phyloP scores from a whole-genome alignment of 306 rosid genomes.

The Luffa acutangula region DNA sequence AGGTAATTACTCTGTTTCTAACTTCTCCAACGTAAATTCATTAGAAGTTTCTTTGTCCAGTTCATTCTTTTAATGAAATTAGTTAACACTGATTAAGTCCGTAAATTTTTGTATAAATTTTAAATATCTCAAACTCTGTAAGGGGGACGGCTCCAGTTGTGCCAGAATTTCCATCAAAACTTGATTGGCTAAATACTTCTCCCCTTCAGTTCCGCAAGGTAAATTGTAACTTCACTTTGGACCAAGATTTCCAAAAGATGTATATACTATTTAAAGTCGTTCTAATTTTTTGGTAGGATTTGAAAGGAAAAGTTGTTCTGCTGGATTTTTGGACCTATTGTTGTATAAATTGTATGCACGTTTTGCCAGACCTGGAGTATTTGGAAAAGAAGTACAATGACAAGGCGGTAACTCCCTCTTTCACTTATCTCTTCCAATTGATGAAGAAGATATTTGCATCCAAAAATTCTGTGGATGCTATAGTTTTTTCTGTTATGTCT shows the following conservation, averaged over 20 bases:
- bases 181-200: constrained; percentile 88
- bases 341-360: constrained; percentile 96
- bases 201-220: constrained; percentile 85
- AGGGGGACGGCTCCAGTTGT: constrained; percentile 63
- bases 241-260: not conserved
- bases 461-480: not conserved
- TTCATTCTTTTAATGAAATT: not conserved
- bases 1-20: constrained; percentile 37
- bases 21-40: constrained; percentile 1
- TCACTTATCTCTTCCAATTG: constrained; percentile 12
- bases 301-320: constrained; percentile 86
- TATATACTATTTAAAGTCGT: not conserved
- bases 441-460: not conserved
- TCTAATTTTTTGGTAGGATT: constrained; percentile 52
- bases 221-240: constrained; percentile 21
- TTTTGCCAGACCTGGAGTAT: constrained; percentile 79
- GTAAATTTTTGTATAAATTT: not conserved
- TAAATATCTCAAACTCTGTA: constrained; percentile 23
- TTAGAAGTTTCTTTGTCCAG: not conserved
- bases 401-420: constrained; percentile 57
- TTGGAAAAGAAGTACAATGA: constrained; percentile 85
- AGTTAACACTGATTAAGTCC: not conserved
- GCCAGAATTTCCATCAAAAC: constrained; percentile 89
- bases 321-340: constrained; percentile 96
- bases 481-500: too few species aligned